Conservation (phyloP, 441 rosid species). For the Geranium incanum region DNA sequence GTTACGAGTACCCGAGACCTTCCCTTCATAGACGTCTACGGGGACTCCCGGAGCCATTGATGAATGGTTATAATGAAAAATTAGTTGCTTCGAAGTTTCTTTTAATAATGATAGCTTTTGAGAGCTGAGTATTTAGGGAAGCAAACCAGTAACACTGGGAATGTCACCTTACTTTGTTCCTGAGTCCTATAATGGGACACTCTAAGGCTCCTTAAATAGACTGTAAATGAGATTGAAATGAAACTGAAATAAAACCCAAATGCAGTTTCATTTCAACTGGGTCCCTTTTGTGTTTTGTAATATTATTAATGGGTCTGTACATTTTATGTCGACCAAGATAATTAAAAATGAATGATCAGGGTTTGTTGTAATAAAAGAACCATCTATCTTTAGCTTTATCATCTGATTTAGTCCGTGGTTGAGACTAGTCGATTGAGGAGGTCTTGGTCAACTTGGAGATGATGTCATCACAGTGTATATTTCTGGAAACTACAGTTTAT, state of each 20-base stretch:
- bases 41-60: constrained; percentile 41
- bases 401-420: constrained; percentile 10
- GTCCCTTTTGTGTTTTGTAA: constrained; percentile 16
- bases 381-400: constrained; percentile 18
- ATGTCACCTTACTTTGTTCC: constrained; percentile 27
- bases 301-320: background rate
- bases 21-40: constrained; percentile 20
- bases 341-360: constrained; percentile 22
- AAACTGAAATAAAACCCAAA: constrained; percentile 24
- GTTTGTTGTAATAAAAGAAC: background rate
- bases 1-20: constrained; percentile 18
- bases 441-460: too few relatives aligned
- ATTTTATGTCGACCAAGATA: background rate
- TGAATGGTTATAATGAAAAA: constrained; percentile 11
- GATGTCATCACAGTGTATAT: constrained; percentile 2
- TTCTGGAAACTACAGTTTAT: too few relatives aligned
- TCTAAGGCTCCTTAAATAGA: constrained; percentile 30
- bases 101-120: background rate
- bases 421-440: constrained; percentile 14
- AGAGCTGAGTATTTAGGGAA: constrained; percentile 10
- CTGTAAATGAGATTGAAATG: constrained; percentile 6
- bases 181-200: constrained; percentile 15
- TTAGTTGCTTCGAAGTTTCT: background rate
- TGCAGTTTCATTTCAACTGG: constrained; percentile 2
- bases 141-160: constrained; percentile 24